Base-by-base conservation (phyloP, 2,329 filamentous ascomycete species). In the Ceratocystis albifundus region DNA sequence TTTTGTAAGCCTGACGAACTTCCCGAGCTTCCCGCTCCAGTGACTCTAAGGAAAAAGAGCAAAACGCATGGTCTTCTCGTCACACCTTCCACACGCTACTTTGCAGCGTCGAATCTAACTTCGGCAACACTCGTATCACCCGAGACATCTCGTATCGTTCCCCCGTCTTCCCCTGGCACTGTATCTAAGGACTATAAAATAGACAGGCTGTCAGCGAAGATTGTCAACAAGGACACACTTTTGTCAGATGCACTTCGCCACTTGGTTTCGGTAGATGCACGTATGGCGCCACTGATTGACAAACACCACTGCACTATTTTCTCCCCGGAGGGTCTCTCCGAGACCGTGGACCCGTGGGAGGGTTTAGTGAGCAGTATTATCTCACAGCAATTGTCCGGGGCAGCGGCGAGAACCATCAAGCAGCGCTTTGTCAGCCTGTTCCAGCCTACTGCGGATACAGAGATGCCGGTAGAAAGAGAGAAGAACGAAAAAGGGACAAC, bases 311-410 rank as follows among this genome's bases (percentile, higher is more conserved):
- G 93, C 75, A 81, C 80, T 65, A 77, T 94, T 17, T 97, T 97
- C 76, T 88, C 86, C 1, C 83, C 90, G 0, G 86, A 88, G 69
- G 90, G 91, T 0, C 77, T 97, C n/a, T 84, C 87, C 32, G 90
- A 96, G 75, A 80, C 84, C 69, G 84, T 96, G 68, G 90, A 97
- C 75, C 94, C 94, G 0, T 99, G 96, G 72, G 87, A 88, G 71
- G 86, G 84, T 67, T 80, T 99, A 44, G 82, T 84, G 48, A 92
- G 88, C 74, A 88, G 91, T 64, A 96, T 99, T 73, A 96, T 97
- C 71, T 91, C 90, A 65, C 94, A 97, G 76, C 94, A 99, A 77
- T 93, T 99, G 22, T 96, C 91, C 0, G 91, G 93, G 20, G 90
- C 91, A 4, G 94, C 94, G 0, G 94, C 94, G 12, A 88, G 84